Evolutionary conservation across 495 filamentous ascomycete genomes (phyloP).

Genomic region (Podospora pseudocomata): DNA sequence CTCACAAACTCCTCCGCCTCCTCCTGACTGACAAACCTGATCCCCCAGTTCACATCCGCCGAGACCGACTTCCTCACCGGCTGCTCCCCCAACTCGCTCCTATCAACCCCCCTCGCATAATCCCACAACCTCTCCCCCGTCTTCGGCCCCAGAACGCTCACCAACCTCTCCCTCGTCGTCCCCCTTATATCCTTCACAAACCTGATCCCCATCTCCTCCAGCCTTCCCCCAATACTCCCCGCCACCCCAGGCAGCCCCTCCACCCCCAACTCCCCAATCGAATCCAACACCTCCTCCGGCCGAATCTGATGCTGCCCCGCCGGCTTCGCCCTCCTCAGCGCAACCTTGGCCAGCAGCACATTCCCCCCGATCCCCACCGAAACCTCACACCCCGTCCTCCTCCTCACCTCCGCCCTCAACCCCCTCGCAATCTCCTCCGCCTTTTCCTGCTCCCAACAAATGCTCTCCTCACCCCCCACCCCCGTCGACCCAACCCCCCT

Average conservation of each 20-base stretch:
- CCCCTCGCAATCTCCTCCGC: slow-evolving; percentile 67
- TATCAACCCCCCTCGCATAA: slow-evolving; percentile 85
- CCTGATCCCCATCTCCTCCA: slow-evolving; percentile 83
- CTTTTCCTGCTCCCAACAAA: slow-evolving; percentile 77
- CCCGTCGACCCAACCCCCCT: slow-evolving; percentile 65
- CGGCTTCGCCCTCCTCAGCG: slow-evolving; percentile 87
- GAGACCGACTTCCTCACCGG: slow-evolving; percentile 81
- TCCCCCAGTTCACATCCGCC: slow-evolving; percentile 97
- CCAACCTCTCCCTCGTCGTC: slow-evolving; percentile 67
- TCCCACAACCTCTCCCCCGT: slow-evolving; percentile 90
- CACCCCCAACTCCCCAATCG: slow-evolving; percentile 71
- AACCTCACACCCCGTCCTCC: slow-evolving; percentile 76
- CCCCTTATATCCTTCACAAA: slow-evolving; percentile 77
- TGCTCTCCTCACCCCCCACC: slow-evolving; percentile 63
- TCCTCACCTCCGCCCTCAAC: slow-evolving; percentile 65
- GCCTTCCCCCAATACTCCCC: slow-evolving; percentile 72
- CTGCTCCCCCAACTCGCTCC: slow-evolving; percentile 79
- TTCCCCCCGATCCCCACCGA: slow-evolving; percentile 94
- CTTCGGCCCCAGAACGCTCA: slow-evolving; percentile 75
- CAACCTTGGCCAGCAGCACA: slow-evolving; percentile 85
- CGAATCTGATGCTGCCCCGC: slow-evolving; percentile 87
- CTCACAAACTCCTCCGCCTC: slow-evolving; percentile 88
- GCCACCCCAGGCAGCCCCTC: slow-evolving; percentile 85
- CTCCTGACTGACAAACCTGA: slow-evolving; percentile 82
- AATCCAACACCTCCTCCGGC: slow-evolving; percentile 70